phyloP scores from a whole-genome alignment of 2,329 filamentous ascomycete species.

The Fusarium sp. region DNA sequence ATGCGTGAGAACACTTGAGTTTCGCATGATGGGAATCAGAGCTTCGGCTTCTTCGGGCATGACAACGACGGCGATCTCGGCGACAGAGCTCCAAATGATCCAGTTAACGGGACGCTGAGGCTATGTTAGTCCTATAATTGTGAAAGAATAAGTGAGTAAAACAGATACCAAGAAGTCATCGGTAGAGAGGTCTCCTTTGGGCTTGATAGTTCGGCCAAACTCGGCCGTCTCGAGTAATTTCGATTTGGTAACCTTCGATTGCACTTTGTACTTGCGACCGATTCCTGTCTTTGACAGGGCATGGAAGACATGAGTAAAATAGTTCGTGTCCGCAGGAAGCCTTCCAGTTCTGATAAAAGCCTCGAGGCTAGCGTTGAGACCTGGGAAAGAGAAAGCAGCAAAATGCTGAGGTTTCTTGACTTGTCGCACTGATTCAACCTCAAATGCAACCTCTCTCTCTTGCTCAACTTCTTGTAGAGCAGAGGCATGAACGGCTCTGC shows the following conservation, averaged over 20 bases:
- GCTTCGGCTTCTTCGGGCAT: conserved; percentile 71
- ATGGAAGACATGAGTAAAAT: conserved; percentile 54
- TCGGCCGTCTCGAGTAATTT: conserved; percentile 49
- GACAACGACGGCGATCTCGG: conserved; percentile 64
- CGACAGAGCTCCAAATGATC: conserved; percentile 65
- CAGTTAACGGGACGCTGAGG: conserved; percentile 65
- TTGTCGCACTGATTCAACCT: conserved; percentile 68
- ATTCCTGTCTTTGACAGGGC: conserved; percentile 46
- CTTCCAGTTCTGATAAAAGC: conserved; percentile 61
- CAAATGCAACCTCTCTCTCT: conserved; percentile 68
- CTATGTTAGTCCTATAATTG: conserved; percentile 7
- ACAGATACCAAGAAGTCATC: conserved; percentile 42
- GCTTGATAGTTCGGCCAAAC: conserved; percentile 41
- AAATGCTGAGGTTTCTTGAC: conserved; percentile 61
- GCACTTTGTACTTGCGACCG: conserved; percentile 51
- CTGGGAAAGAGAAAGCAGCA: conserved; percentile 55
- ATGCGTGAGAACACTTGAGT: conserved; percentile 13
- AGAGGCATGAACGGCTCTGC: conserved; percentile 56
- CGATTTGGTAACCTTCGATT: conserved; percentile 32
- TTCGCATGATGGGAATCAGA: conserved; percentile 59
- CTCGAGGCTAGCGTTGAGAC: conserved; percentile 61
- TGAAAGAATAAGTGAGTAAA: background rate
- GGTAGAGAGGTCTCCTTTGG: conserved; percentile 31
- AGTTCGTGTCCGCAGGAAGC: conserved; percentile 51
- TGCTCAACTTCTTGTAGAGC: conserved; percentile 70